Evolutionary conservation across 2,329 filamentous ascomycete species (phyloP), one percentile per base, ranked within the genome.

Genomic region (Colletotrichum trifolii): DNA sequence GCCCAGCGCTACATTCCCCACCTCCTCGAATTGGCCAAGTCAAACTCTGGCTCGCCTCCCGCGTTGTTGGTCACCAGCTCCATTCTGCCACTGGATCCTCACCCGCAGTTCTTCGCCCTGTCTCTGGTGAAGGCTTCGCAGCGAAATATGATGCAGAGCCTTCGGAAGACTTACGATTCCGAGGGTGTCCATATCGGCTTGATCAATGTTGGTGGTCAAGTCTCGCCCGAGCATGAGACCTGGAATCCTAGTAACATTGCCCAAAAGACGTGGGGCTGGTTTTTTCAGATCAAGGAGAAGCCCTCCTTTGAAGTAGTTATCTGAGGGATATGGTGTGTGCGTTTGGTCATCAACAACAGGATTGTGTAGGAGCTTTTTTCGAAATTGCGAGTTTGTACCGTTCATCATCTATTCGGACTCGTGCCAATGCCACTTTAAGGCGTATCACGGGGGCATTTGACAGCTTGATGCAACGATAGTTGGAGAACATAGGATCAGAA

Each of bases 121-220:
- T 83, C 81, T 2, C 74, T 85, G 57, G 77, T 77, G 48, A 87
- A 87, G 69, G 81, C 83, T 1, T 78, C 83, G 0, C 84, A 87
- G 74, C 73, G 80, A 15, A 85, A 82, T 46, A 71, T 86, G 69
- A 76, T 84, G 9, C 73, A 82, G 61, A 81, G 76, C 13, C 72
- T 86, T 67, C 69, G 75, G 25, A 73, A 75, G 59, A 77, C 77
- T 8, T 84, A 79, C 59, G 66, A 55, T 0, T 25, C 68, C 2
- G 70, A 76, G 54, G 78, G 78, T 2, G 78, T 87, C 2, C 82
- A 85, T 63, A 71, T 83, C 15, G 83, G 79, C 0, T 69, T 86
- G 15, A 71, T 87, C 2, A 77, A 72, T 52, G 78, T 85, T 1
- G 79, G 78, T 3, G 84, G 83, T 4, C 35, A 12, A 0, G 82